These are phyloP conservation scores for Talaromyces rugulosus DNA, from an alignment of 2,329 filamentous ascomycete species.

Conservation along the genomic window DNA sequence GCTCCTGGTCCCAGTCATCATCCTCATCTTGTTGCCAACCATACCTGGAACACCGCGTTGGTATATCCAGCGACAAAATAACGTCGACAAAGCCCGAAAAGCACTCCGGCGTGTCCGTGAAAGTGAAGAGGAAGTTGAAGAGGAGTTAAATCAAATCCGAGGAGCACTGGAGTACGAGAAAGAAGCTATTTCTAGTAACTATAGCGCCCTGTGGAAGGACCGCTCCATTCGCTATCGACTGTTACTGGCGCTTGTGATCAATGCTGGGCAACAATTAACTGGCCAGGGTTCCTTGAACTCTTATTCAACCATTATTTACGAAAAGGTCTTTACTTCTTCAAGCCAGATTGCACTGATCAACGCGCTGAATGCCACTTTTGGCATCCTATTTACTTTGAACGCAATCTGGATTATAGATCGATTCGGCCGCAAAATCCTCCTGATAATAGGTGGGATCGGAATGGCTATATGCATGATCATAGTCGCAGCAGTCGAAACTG, in stretches of 20 bases:
- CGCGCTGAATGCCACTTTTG: constrained; percentile 68
- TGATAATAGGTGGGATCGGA: constrained; percentile 64
- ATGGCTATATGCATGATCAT: constrained; percentile 69
- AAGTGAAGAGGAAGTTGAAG: constrained; percentile 62
- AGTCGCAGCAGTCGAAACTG: constrained; percentile 54
- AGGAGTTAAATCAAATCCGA: constrained; percentile 61
- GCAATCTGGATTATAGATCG: constrained; percentile 70
- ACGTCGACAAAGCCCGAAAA: constrained; percentile 57
- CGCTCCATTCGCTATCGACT: constrained; percentile 64
- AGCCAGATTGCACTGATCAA: constrained; percentile 68
- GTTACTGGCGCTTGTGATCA: constrained; percentile 61
- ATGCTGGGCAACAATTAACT: constrained; percentile 67
- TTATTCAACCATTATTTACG: constrained; percentile 70
- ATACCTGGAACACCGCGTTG: constrained; percentile 67
- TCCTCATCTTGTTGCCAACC: constrained; percentile 60
- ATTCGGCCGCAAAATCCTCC: constrained; percentile 65
- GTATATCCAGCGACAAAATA: constrained; percentile 57
- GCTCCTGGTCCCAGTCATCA: constrained; percentile 61
- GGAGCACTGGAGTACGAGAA: constrained; percentile 69
- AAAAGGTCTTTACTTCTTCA: constrained; percentile 60
- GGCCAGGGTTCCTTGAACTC: constrained; percentile 70
- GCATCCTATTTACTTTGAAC: constrained; percentile 69
- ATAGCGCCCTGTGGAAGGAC: constrained; percentile 66
- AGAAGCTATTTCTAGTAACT: constrained; percentile 60
- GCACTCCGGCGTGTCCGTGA: constrained; percentile 60